Evolutionary conservation across 75 land plant genomes (phyloP).

Genomic region (Chamaecyparis obtusa): DNA sequence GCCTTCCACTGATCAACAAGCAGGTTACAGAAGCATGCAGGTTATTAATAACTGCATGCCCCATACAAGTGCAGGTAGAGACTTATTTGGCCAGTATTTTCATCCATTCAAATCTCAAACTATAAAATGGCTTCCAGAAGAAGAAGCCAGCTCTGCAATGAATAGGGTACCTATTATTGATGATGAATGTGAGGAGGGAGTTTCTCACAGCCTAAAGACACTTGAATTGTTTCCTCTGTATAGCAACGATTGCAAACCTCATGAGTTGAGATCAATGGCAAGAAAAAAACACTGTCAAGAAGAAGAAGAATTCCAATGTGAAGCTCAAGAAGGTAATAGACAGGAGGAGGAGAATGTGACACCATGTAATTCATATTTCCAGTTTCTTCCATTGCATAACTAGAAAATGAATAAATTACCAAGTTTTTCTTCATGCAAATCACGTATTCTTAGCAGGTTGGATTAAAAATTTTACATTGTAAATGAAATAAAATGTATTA

Average conservation of each 20-base stretch:
- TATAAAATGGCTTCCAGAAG: neutral
- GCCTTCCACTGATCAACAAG: neutral
- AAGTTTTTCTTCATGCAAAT: neutral
- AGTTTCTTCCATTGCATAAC: slow-evolving; percentile 9
- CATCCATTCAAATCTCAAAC: neutral
- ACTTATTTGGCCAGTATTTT: neutral
- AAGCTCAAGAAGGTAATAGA: neutral
- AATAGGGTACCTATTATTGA: neutral
- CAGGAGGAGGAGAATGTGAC: neutral
- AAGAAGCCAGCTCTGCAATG: neutral
- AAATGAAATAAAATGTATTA: neutral
- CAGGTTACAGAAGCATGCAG: neutral
- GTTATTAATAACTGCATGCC: neutral
- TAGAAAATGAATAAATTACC: neutral
- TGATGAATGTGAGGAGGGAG: neutral
- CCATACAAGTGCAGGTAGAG: neutral
- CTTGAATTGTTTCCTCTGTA: slow-evolving; percentile 11
- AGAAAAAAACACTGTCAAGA: neutral
- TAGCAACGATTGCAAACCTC: neutral
- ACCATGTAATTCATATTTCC: neutral
- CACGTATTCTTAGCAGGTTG: neutral
- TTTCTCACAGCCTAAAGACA: neutral
- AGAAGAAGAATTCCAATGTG: neutral
- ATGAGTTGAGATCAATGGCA: neutral
- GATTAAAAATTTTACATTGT: neutral